A percentile compares a stretch with the other conserved stretches of the same genome.
These are phyloP conservation scores for Evernia prunastri DNA, from an alignment of 495 filamentous ascomycete genomes.

Conservation along the genomic window DNA sequence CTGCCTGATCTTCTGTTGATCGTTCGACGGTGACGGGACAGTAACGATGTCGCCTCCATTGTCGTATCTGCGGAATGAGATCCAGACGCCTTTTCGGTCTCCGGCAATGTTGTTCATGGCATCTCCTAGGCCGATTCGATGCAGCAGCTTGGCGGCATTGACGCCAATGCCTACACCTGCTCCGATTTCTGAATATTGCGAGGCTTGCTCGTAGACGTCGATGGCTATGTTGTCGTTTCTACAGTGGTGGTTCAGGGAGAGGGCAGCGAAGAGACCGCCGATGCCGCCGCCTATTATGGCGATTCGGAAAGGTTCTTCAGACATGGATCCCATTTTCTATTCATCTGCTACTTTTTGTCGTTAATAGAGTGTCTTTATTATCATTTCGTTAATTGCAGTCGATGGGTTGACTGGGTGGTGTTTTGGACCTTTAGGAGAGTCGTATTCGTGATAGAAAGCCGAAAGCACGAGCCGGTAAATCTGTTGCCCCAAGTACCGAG, in stretches of 20 bases:
- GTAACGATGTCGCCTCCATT: conserved; percentile 32
- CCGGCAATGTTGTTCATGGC: conserved; percentile 29
- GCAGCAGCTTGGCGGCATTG: conserved; percentile 43
- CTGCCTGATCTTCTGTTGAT: conserved; percentile 17
- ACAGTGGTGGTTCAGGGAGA: conserved; percentile 29
- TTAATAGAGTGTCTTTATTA: no score
- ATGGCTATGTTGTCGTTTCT: conserved; percentile 24
- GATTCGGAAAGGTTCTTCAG: conserved; percentile 1
- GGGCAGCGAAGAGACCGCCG: conserved; percentile 28
- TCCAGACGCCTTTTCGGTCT: conserved; percentile 30
- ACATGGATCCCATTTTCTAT: background rate
- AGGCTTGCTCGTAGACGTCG: conserved; percentile 33
- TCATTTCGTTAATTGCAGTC: no score
- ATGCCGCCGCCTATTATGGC: conserved; percentile 26
- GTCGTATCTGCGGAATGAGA: conserved; percentile 34
- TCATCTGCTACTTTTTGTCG: no score
- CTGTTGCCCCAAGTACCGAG: background rate
- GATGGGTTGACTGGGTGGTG: no score
- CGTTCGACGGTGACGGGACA: conserved; percentile 24
- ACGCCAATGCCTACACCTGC: conserved; percentile 40
- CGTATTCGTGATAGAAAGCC: background rate
- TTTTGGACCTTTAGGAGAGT: no score
- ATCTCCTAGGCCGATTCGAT: conserved; percentile 24
- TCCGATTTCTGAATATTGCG: conserved; percentile 31
- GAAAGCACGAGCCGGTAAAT: background rate